Evolutionary conservation across 2,329 filamentous ascomycete species (phyloP), one percentile per base, ranked within the genome.

Genomic region (Paramyrothecium roridum): DNA sequence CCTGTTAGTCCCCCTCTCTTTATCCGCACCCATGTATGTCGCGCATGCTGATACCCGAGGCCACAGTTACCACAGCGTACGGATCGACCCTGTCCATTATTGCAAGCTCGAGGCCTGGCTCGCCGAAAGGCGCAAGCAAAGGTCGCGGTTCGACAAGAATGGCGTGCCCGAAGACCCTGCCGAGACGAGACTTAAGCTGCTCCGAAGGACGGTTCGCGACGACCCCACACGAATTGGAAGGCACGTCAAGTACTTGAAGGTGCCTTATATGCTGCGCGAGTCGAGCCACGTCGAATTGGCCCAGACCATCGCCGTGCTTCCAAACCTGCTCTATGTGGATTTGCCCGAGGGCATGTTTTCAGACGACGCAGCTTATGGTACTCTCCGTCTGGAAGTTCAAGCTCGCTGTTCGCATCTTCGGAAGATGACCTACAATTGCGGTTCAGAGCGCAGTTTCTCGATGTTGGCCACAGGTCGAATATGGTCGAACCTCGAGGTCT

Each of bases 221-320:
- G 88, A 92, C 58, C 83, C 85, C 21, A 84, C 80, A 10, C 76
- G 81, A 23, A 76, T 96, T 48, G 91, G 88, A 34, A 77, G 82
- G 54, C 77, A 85, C 46, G 90, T 96, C 6, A 76, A 87, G 66
- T 92, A 88, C 64, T 79, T 98, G 65, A 96, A 96, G 77, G 86
- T 91, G 56, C 91, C 93, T 8, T 97, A 96, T 72, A 97, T 97
- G 93, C 88, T 93, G 53, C 86, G 93, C 56, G 91, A 97, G 75
- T 90, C 90, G 1, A 89, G 84, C 69, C 91, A 95, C 69, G 83
- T 89, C 53, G 90, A 93, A 59, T 82, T 97, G 50, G 93, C 93
- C 11, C 86, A 92, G 52, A 91, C 90, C 23, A 88, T 97, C 50
- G 91, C 91, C 40, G 89, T 93, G 22, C 80, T 93, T 47, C 90